Evolutionary conservation across 352 stramenopile genomes (phyloP), one percentile per base, ranked within the genome.

Genomic region (Pythium aquatile): DNA sequence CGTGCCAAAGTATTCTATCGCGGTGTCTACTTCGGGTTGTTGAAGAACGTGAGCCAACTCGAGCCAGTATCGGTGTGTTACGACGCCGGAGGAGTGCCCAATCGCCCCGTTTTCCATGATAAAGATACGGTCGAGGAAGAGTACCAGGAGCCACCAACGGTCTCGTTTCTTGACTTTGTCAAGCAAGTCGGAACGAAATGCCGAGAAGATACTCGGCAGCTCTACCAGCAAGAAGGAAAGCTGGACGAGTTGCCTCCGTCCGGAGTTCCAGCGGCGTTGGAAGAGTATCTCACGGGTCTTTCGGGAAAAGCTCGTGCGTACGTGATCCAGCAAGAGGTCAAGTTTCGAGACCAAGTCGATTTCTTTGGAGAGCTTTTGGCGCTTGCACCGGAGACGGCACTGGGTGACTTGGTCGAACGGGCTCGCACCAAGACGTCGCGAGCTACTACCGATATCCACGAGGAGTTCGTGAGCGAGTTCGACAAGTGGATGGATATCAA

Each of bases 211-310:
- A 88, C 81, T 13, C 73, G 73, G 9, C 29, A 52, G 4, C 60
- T 90, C 7, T 88, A 82, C 59, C 58, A 83, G 60, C 76, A 87
- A 58, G 80, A 90, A 65, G 83, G 78, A 20, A 82, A 88, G 66
- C 57, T 77, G 28, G 75, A 93, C 16, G 81, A 95, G n/a, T 68
- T 96, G 2, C 74, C 76, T 20, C 67, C 75, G 13, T 77, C 68
- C 0, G 82, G 78, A 13, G 77, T 96, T 1, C 87, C 88, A 0
- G 72, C 76, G 2, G 90, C 84, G 3, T 67, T 97, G 8, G 79
- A 89, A 17, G 73, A 89, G 40, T 97, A 94, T 59, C 63, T 97
- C 11, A 37, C 51, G 17, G 78, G 68, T 13, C 84, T 86, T 35
- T n/a, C 68, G 4, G 73, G 85, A 17, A 95, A 94, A 67, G 86